phyloP scores from a whole-genome alignment of 2,329 filamentous ascomycete species.

The Curvularia verruculosa region DNA sequence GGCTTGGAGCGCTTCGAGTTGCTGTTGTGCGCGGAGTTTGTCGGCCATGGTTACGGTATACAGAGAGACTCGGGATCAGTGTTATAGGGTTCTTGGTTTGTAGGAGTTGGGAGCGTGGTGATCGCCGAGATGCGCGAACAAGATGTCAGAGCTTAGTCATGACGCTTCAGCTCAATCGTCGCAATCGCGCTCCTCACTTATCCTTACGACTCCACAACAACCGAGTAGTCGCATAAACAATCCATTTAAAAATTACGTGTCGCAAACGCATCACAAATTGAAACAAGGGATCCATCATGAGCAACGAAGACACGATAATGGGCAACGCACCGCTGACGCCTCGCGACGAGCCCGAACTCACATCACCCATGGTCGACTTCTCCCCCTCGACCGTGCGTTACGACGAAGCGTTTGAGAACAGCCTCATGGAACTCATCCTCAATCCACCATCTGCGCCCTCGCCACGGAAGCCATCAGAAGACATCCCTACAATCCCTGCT shows the following conservation, averaged over 20 bases:
- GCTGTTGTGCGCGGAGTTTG: conserved; percentile 96
- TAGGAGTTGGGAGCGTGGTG: conserved; percentile 7
- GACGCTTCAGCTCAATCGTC: conserved; percentile 3
- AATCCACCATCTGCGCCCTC: conserved; percentile 35
- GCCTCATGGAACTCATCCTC: conserved; percentile 50
- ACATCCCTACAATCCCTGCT: conserved; percentile 37
- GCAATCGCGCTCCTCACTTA: conserved; percentile 3
- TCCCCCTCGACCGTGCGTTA: conserved; percentile 53
- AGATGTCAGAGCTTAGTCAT: conserved; percentile 13
- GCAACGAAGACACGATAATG: conserved; percentile 31
- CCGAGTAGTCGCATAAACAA: neutral
- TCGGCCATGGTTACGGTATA: conserved; percentile 68
- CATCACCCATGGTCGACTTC: conserved; percentile 47
- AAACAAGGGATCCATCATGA: conserved; percentile 18
- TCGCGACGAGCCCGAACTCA: conserved; percentile 37
- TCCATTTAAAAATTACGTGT: neutral
- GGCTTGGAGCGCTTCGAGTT: conserved; percentile 94
- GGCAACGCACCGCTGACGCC: conserved; percentile 43
- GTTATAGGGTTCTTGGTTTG: conserved; percentile 1
- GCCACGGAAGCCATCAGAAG: conserved; percentile 28
- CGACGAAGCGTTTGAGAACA: conserved; percentile 54
- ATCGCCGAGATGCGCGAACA: conserved; percentile 17
- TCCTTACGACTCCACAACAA: neutral
- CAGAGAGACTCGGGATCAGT: neutral
- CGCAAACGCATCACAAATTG: neutral